Base-by-base conservation (phyloP, 805 yeast species). In the Pichia thaimueangensis region DNA sequence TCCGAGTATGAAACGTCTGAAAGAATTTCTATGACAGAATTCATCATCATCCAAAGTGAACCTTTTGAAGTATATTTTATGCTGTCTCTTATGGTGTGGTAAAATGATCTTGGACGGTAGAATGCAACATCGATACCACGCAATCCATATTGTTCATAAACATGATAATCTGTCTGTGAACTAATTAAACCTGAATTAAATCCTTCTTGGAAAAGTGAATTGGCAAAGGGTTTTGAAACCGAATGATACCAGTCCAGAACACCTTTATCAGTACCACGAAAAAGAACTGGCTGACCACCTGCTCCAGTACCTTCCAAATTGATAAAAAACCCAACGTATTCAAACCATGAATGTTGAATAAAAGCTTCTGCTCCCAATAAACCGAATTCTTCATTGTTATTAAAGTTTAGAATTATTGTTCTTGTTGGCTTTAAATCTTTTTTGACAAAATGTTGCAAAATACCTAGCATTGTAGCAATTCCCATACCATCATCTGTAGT, bases 401-500 rank as follows among this genome's bases (percentile, higher is more conserved):
- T 89, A 65, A 89, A 85, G 60, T 89, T 88, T 63, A 89, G 79
- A 6, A 88, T 68, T 12, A 89, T 63, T 4, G 89, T 82, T 45
- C 95, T 70, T 35, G 69, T 59, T 1, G 96, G 95, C 48, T 73
- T 81, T 1, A 50, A 50, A 1, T 43, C 49, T 3, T 21, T 23
- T 0, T 46, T 32, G 0, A 68, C 59, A 50, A 67, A 74, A 52
- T 76, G 63, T 31, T 77, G 70, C 45, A 88, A 63, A 3, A 85
- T 65, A 2, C 88, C 94, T 37, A 88, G 63, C 70, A 88, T 66
- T 9, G 93, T 73, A 1, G 88, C 95, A 46, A 86, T 70, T 8
- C 96, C 96, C 67, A 80, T 79, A 1, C 96, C 96, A 56, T 87
- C 96, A 59, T 89, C 97, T 2, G 96, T 89, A 2, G 93, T 78